phyloP scores from a whole-genome alignment of 495 filamentous ascomycete species.

The Aspergillus ostianus region DNA sequence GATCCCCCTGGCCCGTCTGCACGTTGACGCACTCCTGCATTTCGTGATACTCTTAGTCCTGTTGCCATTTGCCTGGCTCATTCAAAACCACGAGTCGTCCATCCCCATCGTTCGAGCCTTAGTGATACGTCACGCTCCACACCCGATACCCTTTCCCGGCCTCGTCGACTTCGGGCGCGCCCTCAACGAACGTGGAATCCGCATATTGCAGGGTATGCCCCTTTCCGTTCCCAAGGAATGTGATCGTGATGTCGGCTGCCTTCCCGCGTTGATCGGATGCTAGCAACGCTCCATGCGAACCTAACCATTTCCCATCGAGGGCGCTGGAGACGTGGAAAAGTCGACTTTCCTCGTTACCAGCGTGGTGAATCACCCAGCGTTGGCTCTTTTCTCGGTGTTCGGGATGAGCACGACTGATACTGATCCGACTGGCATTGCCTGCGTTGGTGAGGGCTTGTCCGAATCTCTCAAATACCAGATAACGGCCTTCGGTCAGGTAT shows the following conservation, averaged over 20 bases:
- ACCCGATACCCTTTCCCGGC: constrained; percentile 27
- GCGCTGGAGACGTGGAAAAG: constrained; percentile 50
- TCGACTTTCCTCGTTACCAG: constrained; percentile 34
- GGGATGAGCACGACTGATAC: constrained; percentile 28
- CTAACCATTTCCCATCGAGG: constrained; percentile 45
- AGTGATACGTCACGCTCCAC: constrained; percentile 49
- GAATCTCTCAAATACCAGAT: constrained; percentile 35
- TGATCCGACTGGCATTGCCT: constrained; percentile 20
- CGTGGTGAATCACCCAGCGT: constrained; percentile 52
- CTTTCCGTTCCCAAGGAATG: constrained; percentile 39
- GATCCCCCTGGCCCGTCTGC: neutral
- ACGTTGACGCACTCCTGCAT: neutral
- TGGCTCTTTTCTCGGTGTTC: constrained; percentile 40
- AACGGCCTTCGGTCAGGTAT: constrained; percentile 53
- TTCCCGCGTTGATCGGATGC: constrained; percentile 15
- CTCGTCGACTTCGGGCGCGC: constrained; percentile 19
- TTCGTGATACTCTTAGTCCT: neutral
- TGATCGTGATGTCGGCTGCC: constrained; percentile 37
- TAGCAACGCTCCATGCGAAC: constrained; percentile 23
- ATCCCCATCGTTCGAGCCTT: constrained; percentile 1
- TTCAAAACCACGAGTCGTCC: neutral
- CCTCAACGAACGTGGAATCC: constrained; percentile 19
- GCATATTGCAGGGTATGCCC: constrained; percentile 42
- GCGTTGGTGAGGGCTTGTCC: constrained; percentile 33
- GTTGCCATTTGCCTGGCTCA: too few species aligned